These are phyloP conservation scores for Eudorina sp. DNA, from an alignment of 139 green algal genomes.

Conservation along the genomic window DNA sequence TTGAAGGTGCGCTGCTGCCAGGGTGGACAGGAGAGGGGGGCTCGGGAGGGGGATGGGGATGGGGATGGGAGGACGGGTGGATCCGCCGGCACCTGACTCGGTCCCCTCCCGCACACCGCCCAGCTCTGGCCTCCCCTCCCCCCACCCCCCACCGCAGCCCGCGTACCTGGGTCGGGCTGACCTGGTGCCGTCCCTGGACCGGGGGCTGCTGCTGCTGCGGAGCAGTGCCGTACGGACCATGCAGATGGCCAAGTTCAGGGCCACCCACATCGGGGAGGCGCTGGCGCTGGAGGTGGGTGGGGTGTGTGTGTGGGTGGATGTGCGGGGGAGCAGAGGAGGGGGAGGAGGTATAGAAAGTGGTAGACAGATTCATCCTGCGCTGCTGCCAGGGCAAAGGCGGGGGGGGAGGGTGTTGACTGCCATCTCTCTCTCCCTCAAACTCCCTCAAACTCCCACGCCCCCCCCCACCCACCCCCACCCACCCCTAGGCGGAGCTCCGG, in stretches of 20 bases:
- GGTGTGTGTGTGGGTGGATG: neutral
- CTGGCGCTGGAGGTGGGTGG: neutral
- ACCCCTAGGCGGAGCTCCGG: conserved; percentile 1
- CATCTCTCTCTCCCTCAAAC: neutral
- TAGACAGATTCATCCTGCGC: too few species aligned
- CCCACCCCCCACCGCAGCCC: neutral
- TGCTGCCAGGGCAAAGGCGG: too few species aligned
- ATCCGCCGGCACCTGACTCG: too few species aligned
- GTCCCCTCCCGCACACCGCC: too few species aligned
- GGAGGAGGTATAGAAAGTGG: neutral
- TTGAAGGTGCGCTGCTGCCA: too few species aligned
- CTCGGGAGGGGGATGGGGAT: too few species aligned
- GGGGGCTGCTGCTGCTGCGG: conserved; percentile 23
- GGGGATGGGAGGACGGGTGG: too few species aligned
- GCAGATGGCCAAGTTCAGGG: neutral
- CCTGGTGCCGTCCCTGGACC: conserved; percentile 3
- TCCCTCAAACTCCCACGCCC: neutral
- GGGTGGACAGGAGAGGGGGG: too few species aligned
- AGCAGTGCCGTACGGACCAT: too few species aligned
- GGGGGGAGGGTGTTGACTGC: neutral
- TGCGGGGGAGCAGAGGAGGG: neutral
- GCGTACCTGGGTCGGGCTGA: conserved; percentile 20
- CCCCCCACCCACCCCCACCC: neutral
- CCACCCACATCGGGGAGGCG: conserved; percentile 7
- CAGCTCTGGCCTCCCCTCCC: neutral